Conservation (phyloP, 768 basidiomycete species). For the Kwoniella shandongensis region DNA sequence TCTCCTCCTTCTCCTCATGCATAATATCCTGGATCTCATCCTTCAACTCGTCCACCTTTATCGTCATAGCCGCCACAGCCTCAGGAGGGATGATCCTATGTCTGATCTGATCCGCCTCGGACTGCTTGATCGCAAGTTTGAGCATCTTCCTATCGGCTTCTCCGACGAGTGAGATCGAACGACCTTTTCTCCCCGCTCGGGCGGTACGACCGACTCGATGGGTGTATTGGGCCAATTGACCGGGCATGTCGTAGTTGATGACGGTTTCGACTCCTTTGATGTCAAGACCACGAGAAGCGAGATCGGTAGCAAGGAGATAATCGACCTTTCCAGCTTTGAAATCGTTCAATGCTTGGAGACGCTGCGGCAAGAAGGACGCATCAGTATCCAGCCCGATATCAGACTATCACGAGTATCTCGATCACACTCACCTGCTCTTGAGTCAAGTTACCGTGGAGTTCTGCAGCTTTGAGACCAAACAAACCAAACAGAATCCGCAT, state of each 20-base stretch:
- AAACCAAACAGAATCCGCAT: slow-evolving; percentile 90
- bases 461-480: slow-evolving; percentile 71
- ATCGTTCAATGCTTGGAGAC: slow-evolving; percentile 76
- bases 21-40: slow-evolving; percentile 75
- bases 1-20: slow-evolving; percentile 92
- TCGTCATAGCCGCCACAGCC: slow-evolving; percentile 67
- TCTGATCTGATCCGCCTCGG: slow-evolving; percentile 71
- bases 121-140: slow-evolving; percentile 90
- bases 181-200: slow-evolving; percentile 86
- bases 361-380: too few relatives aligned
- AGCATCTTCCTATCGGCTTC: slow-evolving; percentile 95
- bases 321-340: slow-evolving; percentile 88
- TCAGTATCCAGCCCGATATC: neutral
- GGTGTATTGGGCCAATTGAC: slow-evolving; percentile 85
- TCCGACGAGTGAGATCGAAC: slow-evolving; percentile 91
- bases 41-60: slow-evolving; percentile 69
- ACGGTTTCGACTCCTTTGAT: slow-evolving; percentile 97
- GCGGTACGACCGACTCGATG: slow-evolving; percentile 98
- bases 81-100: slow-evolving; percentile 85
- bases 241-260: slow-evolving; percentile 99
- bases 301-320: slow-evolving; percentile 92
- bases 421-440: slow-evolving; percentile 82
- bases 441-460: slow-evolving; percentile 90
- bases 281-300: slow-evolving; percentile 92
- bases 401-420: neutral